Evolutionary conservation across 768 basidiomycete genomes (phyloP).

Genomic region (Podaxis rugospora): DNA sequence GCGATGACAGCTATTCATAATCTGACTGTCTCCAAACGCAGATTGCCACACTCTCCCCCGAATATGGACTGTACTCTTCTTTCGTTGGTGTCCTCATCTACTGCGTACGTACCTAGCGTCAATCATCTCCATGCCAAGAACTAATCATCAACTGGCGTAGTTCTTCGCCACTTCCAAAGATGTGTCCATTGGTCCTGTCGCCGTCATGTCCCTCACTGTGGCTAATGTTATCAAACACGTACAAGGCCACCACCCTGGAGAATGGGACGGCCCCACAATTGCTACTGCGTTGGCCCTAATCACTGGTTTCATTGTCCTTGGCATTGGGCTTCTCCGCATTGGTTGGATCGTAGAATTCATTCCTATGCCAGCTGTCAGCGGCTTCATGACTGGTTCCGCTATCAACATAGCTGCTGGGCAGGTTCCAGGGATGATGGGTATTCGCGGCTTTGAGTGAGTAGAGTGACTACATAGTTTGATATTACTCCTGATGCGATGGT

Average conservation of each 20-base stretch:
- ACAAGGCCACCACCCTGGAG: constrained; percentile 43
- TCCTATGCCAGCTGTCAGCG: constrained; percentile 77
- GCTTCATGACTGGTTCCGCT: constrained; percentile 98
- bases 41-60: constrained; percentile 79
- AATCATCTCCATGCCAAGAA: background rate
- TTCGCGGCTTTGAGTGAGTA: constrained; percentile 75
- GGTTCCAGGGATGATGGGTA: constrained; percentile 86
- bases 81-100: constrained; percentile 86
- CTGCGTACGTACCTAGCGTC: constrained; percentile 47
- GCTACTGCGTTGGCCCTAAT: constrained; percentile 83
- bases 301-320: constrained; percentile 88
- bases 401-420: constrained; percentile 88
- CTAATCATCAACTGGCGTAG: constrained; percentile 28
- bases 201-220: constrained; percentile 92
- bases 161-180: constrained; percentile 98
- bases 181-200: constrained; percentile 98
- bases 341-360: constrained; percentile 98
- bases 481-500: constrained; percentile 3
- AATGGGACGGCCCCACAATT: constrained; percentile 68
- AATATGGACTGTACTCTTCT: constrained; percentile 93
- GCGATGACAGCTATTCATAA: background rate
- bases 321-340: constrained; percentile 81
- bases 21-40: constrained; percentile 19
- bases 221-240: constrained; percentile 76
- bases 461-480: background rate